Evolutionary conservation across 257 asterid genomes (phyloP), one percentile per base, ranked within the genome.

Genomic region (Dorcoceras hygrometricum): DNA sequence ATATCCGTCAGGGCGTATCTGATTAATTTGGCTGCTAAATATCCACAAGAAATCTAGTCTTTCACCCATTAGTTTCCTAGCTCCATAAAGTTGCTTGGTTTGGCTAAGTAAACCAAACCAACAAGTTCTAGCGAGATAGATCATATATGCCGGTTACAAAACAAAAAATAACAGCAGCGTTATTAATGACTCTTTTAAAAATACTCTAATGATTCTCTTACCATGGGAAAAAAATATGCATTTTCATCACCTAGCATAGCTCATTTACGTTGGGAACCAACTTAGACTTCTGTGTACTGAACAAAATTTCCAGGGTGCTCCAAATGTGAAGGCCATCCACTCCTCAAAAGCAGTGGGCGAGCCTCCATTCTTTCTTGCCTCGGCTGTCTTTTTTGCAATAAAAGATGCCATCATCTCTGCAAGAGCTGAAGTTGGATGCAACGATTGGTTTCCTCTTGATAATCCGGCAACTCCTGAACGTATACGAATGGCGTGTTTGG

Each of bases 331-430:
- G 70, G 98, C 95, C 59, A 86, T 92, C 73, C 98, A 92, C 81
- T 92, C 98, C 27, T 89, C 97, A 2, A 92, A 92, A 79, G 98
- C 98, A 22, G 98, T 92, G 23, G 98, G 98, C 28, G 97, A 92
- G 78, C 98, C 98, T 3, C 98, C 98, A 1, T 92, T 92, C 84
- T 92, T 92, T 65, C 95, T 89, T 1, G 96, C 93, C 0, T 83
- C 98, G 1, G 43, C 89, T 22, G 95, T 87, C 27, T 84, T 92
- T 77, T 92, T 92, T 1, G 97, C 97, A 12, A 89, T 92, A 58
- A 89, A 86, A 77, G 95, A 92, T 36, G 98, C 97, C 43, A 86
- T 92, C 28, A 70, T 62, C 69, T 86, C 97, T 23, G 97, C 97
- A 5, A 77, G 98, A 68, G 82, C 86, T 8, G 98, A 92, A 75